phyloP scores from a whole-genome alignment of 805 yeast genomes.

The Metschnikowia cerradonensis region DNA sequence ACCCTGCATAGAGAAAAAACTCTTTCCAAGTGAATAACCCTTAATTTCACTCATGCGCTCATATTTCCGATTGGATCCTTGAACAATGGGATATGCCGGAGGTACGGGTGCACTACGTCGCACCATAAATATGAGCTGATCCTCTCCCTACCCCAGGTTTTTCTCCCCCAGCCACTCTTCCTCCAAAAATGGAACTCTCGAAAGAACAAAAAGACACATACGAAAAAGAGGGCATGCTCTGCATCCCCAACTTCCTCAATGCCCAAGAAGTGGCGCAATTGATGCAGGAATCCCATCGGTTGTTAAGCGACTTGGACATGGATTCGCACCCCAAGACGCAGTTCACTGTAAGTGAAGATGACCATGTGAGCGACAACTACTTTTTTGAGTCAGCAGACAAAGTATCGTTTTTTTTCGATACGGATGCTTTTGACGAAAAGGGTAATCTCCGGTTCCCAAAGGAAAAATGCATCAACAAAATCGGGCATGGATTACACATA shows the following conservation, averaged over 20 bases:
- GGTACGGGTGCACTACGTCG: too few relatives aligned
- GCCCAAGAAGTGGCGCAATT: conserved; percentile 37
- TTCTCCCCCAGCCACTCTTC: background rate
- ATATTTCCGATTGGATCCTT: too few relatives aligned
- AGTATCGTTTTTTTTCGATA: conserved; percentile 65
- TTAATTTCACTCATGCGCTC: too few relatives aligned
- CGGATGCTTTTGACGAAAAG: conserved; percentile 54
- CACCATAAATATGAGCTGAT: too few relatives aligned
- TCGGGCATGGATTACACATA: conserved; percentile 74
- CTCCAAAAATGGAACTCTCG: conserved; percentile 27
- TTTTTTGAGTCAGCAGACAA: conserved; percentile 68
- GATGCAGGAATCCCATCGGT: conserved; percentile 38
- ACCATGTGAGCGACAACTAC: conserved; percentile 71
- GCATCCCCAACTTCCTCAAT: conserved; percentile 52
- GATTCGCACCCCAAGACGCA: conserved; percentile 62
- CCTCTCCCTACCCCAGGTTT: too few relatives aligned
- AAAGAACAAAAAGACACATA: conserved; percentile 48
- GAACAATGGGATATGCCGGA: too few relatives aligned
- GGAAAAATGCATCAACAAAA: conserved; percentile 62
- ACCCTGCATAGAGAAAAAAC: too few relatives aligned
- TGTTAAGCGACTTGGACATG: conserved; percentile 50
- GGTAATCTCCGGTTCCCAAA: conserved; percentile 54
- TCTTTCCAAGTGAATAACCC: too few relatives aligned
- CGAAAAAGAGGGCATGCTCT: conserved; percentile 56
- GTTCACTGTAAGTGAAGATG: conserved; percentile 57